Conservation (phyloP, 495 filamentous ascomycete genomes). For the Aspergillus affinis region DNA sequence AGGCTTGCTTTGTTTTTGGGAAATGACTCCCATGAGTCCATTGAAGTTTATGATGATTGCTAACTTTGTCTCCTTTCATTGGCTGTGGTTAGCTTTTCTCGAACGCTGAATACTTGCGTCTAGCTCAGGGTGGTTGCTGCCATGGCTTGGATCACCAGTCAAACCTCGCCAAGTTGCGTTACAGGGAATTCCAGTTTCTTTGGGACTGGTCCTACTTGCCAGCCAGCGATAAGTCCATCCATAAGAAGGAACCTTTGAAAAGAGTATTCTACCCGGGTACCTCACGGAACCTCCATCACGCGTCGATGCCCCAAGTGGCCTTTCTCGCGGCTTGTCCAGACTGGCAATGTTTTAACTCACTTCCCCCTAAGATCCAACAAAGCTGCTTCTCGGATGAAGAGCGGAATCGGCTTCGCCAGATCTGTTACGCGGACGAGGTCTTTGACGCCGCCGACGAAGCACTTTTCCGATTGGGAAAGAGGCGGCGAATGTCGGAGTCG, state of each 20-base stretch:
- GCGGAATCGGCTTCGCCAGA: constrained; percentile 56
- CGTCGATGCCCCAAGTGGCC: constrained; percentile 39
- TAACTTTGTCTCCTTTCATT: constrained; percentile 14
- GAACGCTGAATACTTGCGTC: constrained; percentile 38
- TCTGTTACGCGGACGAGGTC: constrained; percentile 58
- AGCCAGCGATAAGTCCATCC: constrained; percentile 13
- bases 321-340: constrained; percentile 53
- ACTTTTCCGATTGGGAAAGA: constrained; percentile 36
- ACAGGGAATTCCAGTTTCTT: constrained; percentile 9
- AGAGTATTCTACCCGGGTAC: constrained; percentile 16
- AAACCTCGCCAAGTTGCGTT: constrained; percentile 6
- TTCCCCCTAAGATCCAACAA: constrained; percentile 70
- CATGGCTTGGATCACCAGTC: constrained; percentile 24
- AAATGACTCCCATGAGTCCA: constrained; percentile 10
- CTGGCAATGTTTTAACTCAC: constrained; percentile 66
- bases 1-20: constrained; percentile 8
- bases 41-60: constrained; percentile 10
- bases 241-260: constrained; percentile 16
- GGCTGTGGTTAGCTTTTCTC: constrained; percentile 39
- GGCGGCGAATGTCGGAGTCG: constrained; percentile 17
- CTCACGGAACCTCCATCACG: constrained; percentile 33
- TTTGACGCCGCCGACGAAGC: constrained; percentile 72
- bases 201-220: constrained; percentile 17
- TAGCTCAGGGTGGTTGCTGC: constrained; percentile 31
- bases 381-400: constrained; percentile 74